phyloP scores from a whole-genome alignment of 164 flowering plant genomes.

The Brasenia schreberi region DNA sequence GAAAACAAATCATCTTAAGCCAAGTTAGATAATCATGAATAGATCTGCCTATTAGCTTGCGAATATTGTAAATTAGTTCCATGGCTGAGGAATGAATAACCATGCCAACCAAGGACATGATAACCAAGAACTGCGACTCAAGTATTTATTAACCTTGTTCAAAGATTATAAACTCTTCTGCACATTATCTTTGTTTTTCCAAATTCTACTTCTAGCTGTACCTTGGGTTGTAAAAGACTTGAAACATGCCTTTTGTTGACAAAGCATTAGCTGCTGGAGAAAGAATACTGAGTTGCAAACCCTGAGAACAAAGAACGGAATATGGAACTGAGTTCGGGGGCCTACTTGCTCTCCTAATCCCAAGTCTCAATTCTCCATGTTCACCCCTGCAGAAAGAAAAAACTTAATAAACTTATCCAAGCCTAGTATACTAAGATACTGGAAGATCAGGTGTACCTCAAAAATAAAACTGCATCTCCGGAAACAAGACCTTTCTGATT shows the following conservation, averaged over 20 bases:
- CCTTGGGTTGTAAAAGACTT: slow-evolving; percentile 88
- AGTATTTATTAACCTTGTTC: no score
- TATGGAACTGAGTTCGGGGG: slow-evolving; percentile 61
- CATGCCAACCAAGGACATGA: no score
- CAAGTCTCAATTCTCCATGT: slow-evolving; percentile 78
- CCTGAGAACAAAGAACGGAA: slow-evolving; percentile 38
- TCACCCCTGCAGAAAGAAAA: slow-evolving; percentile 49
- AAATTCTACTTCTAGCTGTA: slow-evolving; percentile 12
- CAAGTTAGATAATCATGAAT: no score
- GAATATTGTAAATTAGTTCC: no score
- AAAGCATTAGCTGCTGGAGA: slow-evolving; percentile 65
- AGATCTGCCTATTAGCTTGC: no score
- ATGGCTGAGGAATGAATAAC: no score
- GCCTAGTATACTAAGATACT: not conserved
- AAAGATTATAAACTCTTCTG: not conserved
- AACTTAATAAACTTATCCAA: not conserved
- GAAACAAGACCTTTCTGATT: slow-evolving; percentile 83
- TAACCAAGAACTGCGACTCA: no score
- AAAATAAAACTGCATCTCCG: slow-evolving; percentile 25
- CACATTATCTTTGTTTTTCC: not conserved
- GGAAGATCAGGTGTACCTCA: slow-evolving; percentile 12
- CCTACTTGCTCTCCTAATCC: slow-evolving; percentile 70
- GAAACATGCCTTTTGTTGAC: slow-evolving; percentile 52
- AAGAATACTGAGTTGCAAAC: slow-evolving; percentile 34
- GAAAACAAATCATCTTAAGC: no score